These are phyloP conservation scores for Sonneratia caseolaris DNA, from an alignment of 345 rosid genomes.

Conservation along the genomic window DNA sequence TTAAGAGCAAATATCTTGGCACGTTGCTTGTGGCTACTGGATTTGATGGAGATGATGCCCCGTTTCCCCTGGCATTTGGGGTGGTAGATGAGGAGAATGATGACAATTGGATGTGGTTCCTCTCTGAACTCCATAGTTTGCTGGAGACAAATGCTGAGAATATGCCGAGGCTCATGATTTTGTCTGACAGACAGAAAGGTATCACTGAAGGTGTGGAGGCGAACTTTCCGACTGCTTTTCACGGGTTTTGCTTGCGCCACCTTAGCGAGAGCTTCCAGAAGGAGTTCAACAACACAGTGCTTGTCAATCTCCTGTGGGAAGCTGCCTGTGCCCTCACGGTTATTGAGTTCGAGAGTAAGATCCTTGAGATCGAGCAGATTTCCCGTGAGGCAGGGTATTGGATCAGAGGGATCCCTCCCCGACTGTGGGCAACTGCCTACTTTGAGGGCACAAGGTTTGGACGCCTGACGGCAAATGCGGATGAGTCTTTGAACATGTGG, in stretches of 20 bases:
- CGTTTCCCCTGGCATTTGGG: conserved; percentile 91
- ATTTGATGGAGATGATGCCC: conserved; percentile 89
- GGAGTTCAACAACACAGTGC: conserved; percentile 87
- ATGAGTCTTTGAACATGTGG: conserved; percentile 77
- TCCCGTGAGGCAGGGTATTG: conserved; percentile 94
- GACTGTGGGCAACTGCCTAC: conserved; percentile 93
- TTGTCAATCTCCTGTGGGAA: conserved; percentile 88
- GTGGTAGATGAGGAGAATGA: conserved; percentile 93
- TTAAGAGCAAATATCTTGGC: conserved; percentile 90
- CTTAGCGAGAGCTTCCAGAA: conserved; percentile 88
- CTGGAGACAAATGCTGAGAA: conserved; percentile 90
- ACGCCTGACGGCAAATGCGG: conserved; percentile 72
- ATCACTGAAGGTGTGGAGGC: conserved; percentile 86
- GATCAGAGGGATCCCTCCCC: conserved; percentile 89
- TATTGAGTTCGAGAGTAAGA: conserved; percentile 82
- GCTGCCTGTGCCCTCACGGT: conserved; percentile 89
- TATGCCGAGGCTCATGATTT: conserved; percentile 93
- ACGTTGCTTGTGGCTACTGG: conserved; percentile 91
- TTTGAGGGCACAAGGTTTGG: conserved; percentile 93
- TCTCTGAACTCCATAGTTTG: conserved; percentile 81
- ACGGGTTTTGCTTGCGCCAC: conserved; percentile 95
- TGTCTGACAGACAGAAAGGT: conserved; percentile 83
- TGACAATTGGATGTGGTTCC: conserved; percentile 99
- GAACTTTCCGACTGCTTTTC: conserved; percentile 96
- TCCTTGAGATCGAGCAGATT: conserved; percentile 81